Evolutionary conservation across 2,329 filamentous ascomycete species (phyloP).

Genomic region (Parascedosporium putredinis): DNA sequence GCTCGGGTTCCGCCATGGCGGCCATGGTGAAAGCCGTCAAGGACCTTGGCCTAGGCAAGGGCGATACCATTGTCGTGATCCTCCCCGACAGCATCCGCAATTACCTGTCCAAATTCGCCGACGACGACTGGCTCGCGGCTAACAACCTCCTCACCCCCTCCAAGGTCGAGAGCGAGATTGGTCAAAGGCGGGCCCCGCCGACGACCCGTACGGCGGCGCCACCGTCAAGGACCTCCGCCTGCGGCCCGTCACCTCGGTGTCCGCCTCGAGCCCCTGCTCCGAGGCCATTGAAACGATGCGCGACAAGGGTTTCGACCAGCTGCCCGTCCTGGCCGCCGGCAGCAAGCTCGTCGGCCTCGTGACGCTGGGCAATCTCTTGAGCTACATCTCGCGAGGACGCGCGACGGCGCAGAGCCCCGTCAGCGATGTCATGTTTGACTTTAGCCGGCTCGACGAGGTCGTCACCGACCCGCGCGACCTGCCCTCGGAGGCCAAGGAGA

Average conservation of each 20-base stretch:
- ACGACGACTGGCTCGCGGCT: slow-evolving; percentile 97
- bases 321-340: slow-evolving; percentile 69
- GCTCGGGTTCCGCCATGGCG: slow-evolving; percentile 83
- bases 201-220: slow-evolving; percentile 64
- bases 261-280: slow-evolving; percentile 59
- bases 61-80: slow-evolving; percentile 82
- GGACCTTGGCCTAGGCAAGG: slow-evolving; percentile 67
- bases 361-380: slow-evolving; percentile 88
- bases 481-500: slow-evolving; percentile 26
- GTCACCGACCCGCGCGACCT: slow-evolving; percentile 76
- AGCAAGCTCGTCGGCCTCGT: slow-evolving; percentile 78
- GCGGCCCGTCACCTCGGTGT: slow-evolving; percentile 85
- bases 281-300: slow-evolving; percentile 97
- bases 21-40: slow-evolving; percentile 68
- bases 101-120: slow-evolving; percentile 96
- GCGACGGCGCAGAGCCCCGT: slow-evolving; percentile 66
- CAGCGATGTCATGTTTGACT: slow-evolving; percentile 92
- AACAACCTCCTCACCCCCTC: slow-evolving; percentile 68
- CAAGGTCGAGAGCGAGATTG: slow-evolving; percentile 34
- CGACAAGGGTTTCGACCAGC: slow-evolving; percentile 94
- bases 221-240: slow-evolving; percentile 76
- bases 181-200: slow-evolving; percentile 32
- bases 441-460: slow-evolving; percentile 75
- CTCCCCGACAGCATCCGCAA: slow-evolving; percentile 93
- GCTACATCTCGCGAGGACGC: slow-evolving; percentile 75